phyloP scores from a whole-genome alignment of 148 eudicot genomes.

The Chenopodium formosanum region DNA sequence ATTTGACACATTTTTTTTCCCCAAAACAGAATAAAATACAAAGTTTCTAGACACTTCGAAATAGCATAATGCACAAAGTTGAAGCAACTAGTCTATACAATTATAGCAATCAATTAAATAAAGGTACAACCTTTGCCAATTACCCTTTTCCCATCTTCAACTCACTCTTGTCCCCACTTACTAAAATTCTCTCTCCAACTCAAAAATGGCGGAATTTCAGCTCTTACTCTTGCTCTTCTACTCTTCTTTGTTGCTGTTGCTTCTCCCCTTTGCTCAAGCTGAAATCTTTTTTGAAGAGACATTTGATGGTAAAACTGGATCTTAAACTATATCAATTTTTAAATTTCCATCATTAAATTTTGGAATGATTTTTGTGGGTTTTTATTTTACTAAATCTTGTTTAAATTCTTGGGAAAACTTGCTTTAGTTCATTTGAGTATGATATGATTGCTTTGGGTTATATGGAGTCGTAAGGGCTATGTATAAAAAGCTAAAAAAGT shows the following conservation, averaged over 20 bases:
- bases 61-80: too few relatives aligned
- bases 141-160: too few relatives aligned
- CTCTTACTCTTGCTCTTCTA: slow-evolving; percentile 27
- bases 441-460: not conserved
- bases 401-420: not conserved
- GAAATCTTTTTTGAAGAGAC: slow-evolving; percentile 57
- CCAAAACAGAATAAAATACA: too few relatives aligned
- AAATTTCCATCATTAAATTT: not conserved
- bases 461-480: not conserved
- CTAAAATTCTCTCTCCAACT: not conserved
- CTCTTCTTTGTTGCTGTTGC: slow-evolving; percentile 2
- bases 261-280: slow-evolving; percentile 25
- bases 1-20: too few relatives aligned
- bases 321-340: too few relatives aligned
- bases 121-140: not conserved
- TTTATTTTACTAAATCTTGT: not conserved
- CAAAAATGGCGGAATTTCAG: slow-evolving; percentile 27
- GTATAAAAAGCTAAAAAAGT: not conserved
- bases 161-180: too few relatives aligned
- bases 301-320: slow-evolving; percentile 50
- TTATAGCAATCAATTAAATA: too few relatives aligned
- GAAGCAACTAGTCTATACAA: too few relatives aligned
- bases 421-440: not conserved
- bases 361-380: not conserved
- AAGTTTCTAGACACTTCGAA: not conserved